phyloP scores from a whole-genome alignment of 305 asterid genomes.

The Fraxinus baroniana region DNA sequence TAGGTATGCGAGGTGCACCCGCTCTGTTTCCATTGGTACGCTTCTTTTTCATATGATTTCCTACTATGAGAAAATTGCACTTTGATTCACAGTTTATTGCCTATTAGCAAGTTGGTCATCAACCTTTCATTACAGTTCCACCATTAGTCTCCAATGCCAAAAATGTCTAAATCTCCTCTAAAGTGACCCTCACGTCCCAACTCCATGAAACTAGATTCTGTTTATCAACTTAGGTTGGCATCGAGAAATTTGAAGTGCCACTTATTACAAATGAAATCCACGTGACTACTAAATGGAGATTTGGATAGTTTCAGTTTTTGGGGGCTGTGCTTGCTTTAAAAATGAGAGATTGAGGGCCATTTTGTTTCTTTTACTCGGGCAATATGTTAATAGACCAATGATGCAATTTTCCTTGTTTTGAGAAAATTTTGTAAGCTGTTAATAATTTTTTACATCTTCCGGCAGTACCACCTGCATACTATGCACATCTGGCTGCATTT shows the following conservation, averaged over 20 bases:
- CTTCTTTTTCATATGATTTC: background rate
- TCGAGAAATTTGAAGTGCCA: background rate
- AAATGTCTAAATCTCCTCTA: background rate
- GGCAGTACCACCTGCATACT: slow-evolving; percentile 95
- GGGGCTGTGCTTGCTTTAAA: background rate
- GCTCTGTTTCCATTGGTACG: slow-evolving; percentile 95
- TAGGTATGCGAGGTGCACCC: slow-evolving; percentile 97
- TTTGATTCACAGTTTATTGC: background rate
- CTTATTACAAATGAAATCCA: background rate
- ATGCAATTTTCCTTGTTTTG: background rate
- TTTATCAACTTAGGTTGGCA: background rate
- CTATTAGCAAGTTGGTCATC: background rate
- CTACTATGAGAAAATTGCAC: background rate
- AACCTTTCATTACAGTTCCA: background rate
- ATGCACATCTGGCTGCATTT: slow-evolving; percentile 95
- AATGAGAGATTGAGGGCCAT: background rate
- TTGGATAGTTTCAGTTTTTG: background rate
- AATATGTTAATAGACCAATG: background rate
- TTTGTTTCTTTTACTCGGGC: background rate
- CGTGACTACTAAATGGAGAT: background rate
- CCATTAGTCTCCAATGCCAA: background rate
- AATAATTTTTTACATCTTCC: background rate
- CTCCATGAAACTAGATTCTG: background rate
- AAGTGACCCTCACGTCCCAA: background rate
- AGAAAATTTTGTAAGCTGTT: background rate